phyloP scores from a whole-genome alignment of 768 basidiomycete species.

The Nevesoporus exiguus region DNA sequence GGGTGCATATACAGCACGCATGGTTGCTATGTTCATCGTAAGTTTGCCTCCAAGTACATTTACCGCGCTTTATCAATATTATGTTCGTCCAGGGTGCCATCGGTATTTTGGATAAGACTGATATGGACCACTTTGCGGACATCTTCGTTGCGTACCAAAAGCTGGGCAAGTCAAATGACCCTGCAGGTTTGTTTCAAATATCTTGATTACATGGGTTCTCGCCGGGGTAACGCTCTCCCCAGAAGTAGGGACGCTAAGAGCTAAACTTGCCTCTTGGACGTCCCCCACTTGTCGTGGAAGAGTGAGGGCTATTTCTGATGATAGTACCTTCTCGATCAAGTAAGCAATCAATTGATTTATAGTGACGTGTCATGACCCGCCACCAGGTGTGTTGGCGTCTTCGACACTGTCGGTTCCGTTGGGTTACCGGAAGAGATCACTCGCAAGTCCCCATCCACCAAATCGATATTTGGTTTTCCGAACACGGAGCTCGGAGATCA shows the following conservation, averaged over 20 bases:
- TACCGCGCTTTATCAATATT: neutral
- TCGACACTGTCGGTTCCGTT: slow-evolving; percentile 73
- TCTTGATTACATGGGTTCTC: neutral
- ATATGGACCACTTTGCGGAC: slow-evolving; percentile 68
- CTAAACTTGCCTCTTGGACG: slow-evolving; percentile 53
- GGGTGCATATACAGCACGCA: slow-evolving; percentile 76
- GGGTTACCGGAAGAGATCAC: slow-evolving; percentile 67
- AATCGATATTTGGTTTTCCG: slow-evolving; percentile 61
- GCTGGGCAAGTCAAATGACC: slow-evolving; percentile 51
- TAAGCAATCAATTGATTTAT: slow-evolving; percentile 26
- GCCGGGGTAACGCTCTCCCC: neutral
- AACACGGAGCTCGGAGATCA: slow-evolving; percentile 59
- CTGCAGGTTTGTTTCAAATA: slow-evolving; percentile 35
- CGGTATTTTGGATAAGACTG: slow-evolving; percentile 63
- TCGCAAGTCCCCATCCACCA: slow-evolving; percentile 40
- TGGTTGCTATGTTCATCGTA: slow-evolving; percentile 59
- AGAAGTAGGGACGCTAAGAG: slow-evolving; percentile 40
- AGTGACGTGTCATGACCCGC: slow-evolving; percentile 1
- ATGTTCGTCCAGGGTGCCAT: slow-evolving; percentile 52
- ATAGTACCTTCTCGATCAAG: slow-evolving; percentile 59
- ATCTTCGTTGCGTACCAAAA: slow-evolving; percentile 63
- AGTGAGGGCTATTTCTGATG: slow-evolving; percentile 44
- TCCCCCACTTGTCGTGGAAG: slow-evolving; percentile 50
- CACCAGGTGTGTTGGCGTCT: slow-evolving; percentile 64
- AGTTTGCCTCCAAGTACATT: neutral